These are phyloP conservation scores for Kodamaea anthophila DNA, from an alignment of 1,139 yeast species.

Conservation along the genomic window DNA sequence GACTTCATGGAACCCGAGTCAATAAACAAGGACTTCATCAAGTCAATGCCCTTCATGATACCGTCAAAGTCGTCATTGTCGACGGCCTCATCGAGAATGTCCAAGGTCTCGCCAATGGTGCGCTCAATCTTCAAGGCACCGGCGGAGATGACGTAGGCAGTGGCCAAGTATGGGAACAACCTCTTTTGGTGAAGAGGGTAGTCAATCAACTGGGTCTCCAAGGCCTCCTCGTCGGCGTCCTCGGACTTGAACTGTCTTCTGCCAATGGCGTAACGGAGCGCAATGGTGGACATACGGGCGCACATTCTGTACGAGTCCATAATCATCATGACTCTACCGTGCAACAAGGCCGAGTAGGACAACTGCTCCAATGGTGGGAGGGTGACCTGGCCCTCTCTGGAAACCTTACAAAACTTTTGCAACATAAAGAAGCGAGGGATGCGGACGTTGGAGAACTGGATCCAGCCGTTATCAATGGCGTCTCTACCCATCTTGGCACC, in stretches of 20 bases:
- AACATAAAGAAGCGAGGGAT: slow-evolving; percentile 44
- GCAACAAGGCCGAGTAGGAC: slow-evolving; percentile 41
- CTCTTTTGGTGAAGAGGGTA: slow-evolving; percentile 45
- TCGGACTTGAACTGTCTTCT: slow-evolving; percentile 39
- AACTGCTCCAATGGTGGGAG: slow-evolving; percentile 44
- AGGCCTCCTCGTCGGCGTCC: slow-evolving; percentile 14
- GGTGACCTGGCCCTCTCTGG: slow-evolving; percentile 33
- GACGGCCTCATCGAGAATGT: slow-evolving; percentile 31
- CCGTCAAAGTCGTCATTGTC: slow-evolving; percentile 28
- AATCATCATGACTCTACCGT: slow-evolving; percentile 43
- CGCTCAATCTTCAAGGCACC: slow-evolving; percentile 36
- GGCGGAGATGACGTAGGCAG: slow-evolving; percentile 35
- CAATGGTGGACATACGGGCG: slow-evolving; percentile 39
- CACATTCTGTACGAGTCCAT: slow-evolving; percentile 39
- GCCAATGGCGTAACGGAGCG: slow-evolving; percentile 41
- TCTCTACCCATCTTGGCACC: slow-evolving; percentile 48
- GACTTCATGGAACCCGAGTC: slow-evolving; percentile 46
- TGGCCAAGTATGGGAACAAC: slow-evolving; percentile 40
- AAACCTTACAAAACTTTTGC: slow-evolving; percentile 42
- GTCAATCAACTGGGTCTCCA: slow-evolving; percentile 34
- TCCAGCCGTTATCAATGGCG: slow-evolving; percentile 48
- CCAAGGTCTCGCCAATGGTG: slow-evolving; percentile 25
- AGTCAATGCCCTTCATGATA: slow-evolving; percentile 33
- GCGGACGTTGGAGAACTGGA: slow-evolving; percentile 40
- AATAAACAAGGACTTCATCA: slow-evolving; percentile 39